phyloP scores from a whole-genome alignment of 2,329 filamentous ascomycete genomes.

The Pseudocercospora eumusae region DNA sequence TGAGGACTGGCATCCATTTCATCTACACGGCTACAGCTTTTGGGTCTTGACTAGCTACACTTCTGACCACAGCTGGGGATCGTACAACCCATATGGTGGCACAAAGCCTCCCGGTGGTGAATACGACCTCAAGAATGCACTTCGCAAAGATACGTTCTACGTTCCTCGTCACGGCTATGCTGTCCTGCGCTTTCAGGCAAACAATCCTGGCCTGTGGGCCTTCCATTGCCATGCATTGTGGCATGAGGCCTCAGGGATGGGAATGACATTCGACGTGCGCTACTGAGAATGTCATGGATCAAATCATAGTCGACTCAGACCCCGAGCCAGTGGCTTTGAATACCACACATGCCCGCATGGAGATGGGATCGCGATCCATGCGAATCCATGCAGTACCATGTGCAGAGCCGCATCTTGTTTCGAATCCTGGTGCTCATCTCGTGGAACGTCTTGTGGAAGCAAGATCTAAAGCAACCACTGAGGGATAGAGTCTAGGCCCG shows the following conservation, averaged over 20 bases:
- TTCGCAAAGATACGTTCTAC: conserved; percentile 42
- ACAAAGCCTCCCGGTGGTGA: conserved; percentile 29
- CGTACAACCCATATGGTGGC: conserved; percentile 31
- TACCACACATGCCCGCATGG: too few species aligned
- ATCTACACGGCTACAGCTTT: conserved; percentile 43
- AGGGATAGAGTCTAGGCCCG: too few species aligned
- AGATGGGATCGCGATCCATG: too few species aligned
- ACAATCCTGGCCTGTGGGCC: conserved; percentile 45
- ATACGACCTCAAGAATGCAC: conserved; percentile 24
- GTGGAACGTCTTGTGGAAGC: too few species aligned
- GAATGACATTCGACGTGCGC: conserved; percentile 29
- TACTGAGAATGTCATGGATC: not conserved
- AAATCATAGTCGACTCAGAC: too few species aligned
- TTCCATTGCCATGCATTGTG: conserved; percentile 46
- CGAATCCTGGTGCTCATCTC: too few species aligned
- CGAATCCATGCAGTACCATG: too few species aligned
- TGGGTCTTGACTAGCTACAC: conserved; percentile 33
- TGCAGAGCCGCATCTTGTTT: too few species aligned
- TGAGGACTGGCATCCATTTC: conserved; percentile 54
- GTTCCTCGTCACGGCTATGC: conserved; percentile 43
- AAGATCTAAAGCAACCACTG: too few species aligned
- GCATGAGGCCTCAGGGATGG: conserved; percentile 30
- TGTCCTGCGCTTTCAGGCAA: conserved; percentile 40
- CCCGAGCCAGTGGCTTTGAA: too few species aligned
- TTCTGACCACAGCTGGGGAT: conserved; percentile 30